Evolutionary conservation across 345 rosid genomes (phyloP), one percentile per base, ranked within the genome.

Genomic region (Citrus unshiu): DNA sequence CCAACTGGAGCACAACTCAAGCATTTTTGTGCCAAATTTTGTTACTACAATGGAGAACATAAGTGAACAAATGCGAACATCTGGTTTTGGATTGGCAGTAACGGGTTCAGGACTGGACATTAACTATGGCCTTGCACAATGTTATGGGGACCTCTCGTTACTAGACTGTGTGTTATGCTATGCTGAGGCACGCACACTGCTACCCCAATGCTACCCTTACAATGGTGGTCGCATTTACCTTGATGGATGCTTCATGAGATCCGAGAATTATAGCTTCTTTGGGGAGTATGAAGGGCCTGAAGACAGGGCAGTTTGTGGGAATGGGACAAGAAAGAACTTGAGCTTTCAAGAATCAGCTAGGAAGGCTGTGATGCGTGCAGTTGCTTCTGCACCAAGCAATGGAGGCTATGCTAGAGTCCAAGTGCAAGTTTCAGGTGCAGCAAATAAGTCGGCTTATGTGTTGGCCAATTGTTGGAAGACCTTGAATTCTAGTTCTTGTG

Each of bases 171-270:
- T 90, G 9, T 80, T 95, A 74, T 95, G 99, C 70, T 95, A 92
- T 72, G 97, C 99, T 0, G 96, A 92, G 87, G 99, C 95, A 13
- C 89, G 98, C 0, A 91, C 97, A 13, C 58, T 89, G 57, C 96
- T 95, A 67, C 99, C 99, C 0, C 90, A 93, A 73, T 95, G 99
- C 85, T 95, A 89, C 79, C 99, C 99, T 39, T 6, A 71, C 81
- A 93, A 88, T 34, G 91, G 95, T 1, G 99, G 98, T 9, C 79
- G 94, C 68, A 89, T 95, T 82, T 95, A 67, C 71, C 97, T 93
- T 13, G 98, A 95, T 4, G 99, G 99, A 2, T 95, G 99, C 85
- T 95, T 95, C 89, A 92, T 95, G 99, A 87, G 99, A 83, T 78
- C 92, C 2, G 89, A 85, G 88, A 95, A 95, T 80, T 95, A 93